Evolutionary conservation across 306 rosid species (phyloP).

Genomic region (Glycine soja): DNA sequence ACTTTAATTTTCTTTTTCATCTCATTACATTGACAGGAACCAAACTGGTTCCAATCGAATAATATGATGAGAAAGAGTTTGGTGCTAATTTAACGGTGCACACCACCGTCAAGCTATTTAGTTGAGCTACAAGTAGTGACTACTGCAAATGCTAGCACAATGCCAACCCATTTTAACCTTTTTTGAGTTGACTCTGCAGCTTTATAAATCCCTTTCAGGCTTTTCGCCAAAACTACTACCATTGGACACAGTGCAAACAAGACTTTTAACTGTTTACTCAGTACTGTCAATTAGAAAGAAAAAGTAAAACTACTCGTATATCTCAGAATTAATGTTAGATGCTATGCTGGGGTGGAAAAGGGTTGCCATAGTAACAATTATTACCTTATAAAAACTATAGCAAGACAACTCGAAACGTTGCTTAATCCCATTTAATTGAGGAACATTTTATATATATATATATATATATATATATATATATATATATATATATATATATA

Average conservation of each 20-base stretch:
- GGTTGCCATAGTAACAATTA: conserved; percentile 36
- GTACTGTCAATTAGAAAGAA: conserved; percentile 31
- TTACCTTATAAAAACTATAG: conserved; percentile 39
- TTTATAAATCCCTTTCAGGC: conserved; percentile 43
- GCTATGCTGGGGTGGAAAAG: conserved; percentile 35
- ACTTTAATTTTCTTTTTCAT: not conserved
- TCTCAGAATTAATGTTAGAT: not conserved
- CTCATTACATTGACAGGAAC: not conserved
- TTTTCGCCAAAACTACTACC: conserved; percentile 19
- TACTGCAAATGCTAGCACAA: conserved; percentile 32
- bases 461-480: too few relatives aligned
- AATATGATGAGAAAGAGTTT: not conserved
- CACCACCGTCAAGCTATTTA: conserved; percentile 19
- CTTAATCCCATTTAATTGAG: conserved; percentile 37
- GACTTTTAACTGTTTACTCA: conserved; percentile 37
- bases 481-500: too few relatives aligned
- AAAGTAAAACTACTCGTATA: not conserved
- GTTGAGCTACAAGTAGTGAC: conserved; percentile 34
- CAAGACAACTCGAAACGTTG: conserved; percentile 59
- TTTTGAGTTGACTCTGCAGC: conserved; percentile 51
- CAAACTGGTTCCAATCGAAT: not conserved
- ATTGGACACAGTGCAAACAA: conserved; percentile 31
- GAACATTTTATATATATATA: conserved; percentile 5
- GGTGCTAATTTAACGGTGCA: not conserved
- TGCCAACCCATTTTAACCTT: conserved; percentile 37